Evolutionary conservation across 2,329 filamentous ascomycete genomes (phyloP), one percentile per base, ranked within the genome.

Genomic region (Aaosphaeria arxii): DNA sequence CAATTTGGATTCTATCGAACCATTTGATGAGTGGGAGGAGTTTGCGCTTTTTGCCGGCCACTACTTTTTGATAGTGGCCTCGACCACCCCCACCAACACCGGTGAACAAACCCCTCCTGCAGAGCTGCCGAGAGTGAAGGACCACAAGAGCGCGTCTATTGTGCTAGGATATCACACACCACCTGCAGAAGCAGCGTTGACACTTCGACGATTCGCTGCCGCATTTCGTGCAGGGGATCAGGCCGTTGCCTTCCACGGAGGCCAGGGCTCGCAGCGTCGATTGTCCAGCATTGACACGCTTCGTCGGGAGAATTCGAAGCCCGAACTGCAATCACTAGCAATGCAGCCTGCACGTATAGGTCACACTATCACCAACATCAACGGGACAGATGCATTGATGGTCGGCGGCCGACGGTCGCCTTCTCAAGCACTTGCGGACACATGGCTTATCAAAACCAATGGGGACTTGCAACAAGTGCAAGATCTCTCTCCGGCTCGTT

Each of bases 11-110:
- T 63, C 73, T 1, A 70, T 91, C 11, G 92, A 96, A 62, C 84
- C 87, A 1, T 96, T 97, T 63, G 92, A 97, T 67, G 91, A 96
- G 70, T 96, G 90, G 90, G 92, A 97, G 69, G 92, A 96, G 61
- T 91, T 96, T 63, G 85, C 87, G 2, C 75, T 96, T 1, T 96
- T 95, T 67, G 84, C 82, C 2, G 84, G 85, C 32, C 91, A 96
- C 69, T 95, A 96, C 69, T 88, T 91, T 57, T 72, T 96, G 40
- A 76, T 95, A 6, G 76, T 83, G 17, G 89, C 89, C 11, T 78
- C 74, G 39, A 82, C 71, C 58, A 32, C 28, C 9, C 7, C 11
- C 6, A 7, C 30, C 5, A 17, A 17, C 17, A 31, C 7, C 6
- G 7, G n/a, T 7, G 31, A 11, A 40, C 9, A 17, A 11, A n/a